Conservation (phyloP, 2,329 filamentous ascomycete species). For the Fusarium sp. region DNA sequence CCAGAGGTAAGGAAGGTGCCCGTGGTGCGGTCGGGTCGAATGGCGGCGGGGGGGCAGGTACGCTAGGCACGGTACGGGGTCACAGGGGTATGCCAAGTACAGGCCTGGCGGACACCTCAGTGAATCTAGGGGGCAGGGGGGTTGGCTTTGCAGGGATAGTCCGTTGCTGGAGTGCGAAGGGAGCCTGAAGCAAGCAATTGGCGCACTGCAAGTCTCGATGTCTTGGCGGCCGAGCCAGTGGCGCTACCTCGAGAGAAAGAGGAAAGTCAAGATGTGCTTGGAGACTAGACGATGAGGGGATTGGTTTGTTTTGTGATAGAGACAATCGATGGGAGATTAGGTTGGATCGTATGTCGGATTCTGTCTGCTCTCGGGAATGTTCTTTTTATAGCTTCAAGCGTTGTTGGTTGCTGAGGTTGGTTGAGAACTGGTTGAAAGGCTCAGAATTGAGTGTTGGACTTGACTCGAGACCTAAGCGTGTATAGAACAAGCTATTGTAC, state of each 20-base stretch:
- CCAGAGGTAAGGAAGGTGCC: slow-evolving; percentile 22
- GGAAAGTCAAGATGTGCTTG: slow-evolving; percentile 12
- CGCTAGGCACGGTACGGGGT: slow-evolving; percentile 38
- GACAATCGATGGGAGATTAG: slow-evolving; percentile 11
- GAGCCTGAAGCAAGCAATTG: slow-evolving; percentile 37
- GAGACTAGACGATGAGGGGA: slow-evolving; percentile 14
- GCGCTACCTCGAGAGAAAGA: slow-evolving; percentile 27
- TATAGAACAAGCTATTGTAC: neutral
- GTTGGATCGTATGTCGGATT: slow-evolving; percentile 5
- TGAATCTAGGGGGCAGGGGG: slow-evolving; percentile 9
- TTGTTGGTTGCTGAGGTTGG: neutral
- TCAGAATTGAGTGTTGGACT: neutral
- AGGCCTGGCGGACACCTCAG: neutral
- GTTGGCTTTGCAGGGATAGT: slow-evolving; percentile 2
- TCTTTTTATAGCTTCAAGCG: slow-evolving; percentile 6
- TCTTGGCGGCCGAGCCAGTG: slow-evolving; percentile 36
- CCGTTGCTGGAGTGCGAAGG: slow-evolving; percentile 17
- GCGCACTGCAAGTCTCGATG: slow-evolving; percentile 23
- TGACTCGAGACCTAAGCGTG: neutral
- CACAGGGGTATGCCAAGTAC: slow-evolving; percentile 18
- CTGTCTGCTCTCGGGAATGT: neutral
- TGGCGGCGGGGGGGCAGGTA: slow-evolving; percentile 29
- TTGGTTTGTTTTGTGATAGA: slow-evolving; percentile 19
- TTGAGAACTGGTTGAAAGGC: neutral
- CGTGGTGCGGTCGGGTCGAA: slow-evolving; percentile 13